Conservation (phyloP, 2,329 filamentous ascomycete species). For the Penicillium digitatum region DNA sequence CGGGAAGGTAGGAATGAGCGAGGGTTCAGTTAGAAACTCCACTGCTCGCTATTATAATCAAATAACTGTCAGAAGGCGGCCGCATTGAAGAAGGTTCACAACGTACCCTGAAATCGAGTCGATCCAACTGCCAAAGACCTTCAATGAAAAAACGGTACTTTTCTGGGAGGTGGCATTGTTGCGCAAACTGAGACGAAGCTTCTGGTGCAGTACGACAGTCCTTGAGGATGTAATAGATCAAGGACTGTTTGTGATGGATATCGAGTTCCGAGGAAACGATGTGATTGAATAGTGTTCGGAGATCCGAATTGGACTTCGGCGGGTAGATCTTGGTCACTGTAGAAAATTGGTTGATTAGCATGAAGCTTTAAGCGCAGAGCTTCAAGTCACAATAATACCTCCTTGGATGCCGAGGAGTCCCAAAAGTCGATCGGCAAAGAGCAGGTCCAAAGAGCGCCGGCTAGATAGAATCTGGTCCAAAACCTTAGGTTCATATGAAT, state of each 20-base stretch:
- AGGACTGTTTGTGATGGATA: slow-evolving; percentile 73
- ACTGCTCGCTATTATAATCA: slow-evolving; percentile 55
- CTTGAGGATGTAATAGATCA: slow-evolving; percentile 78
- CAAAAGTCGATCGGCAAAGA: slow-evolving; percentile 78
- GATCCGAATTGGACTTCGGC: slow-evolving; percentile 63
- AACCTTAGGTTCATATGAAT: slow-evolving; percentile 59
- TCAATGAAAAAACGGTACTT: slow-evolving; percentile 78
- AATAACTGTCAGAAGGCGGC: background rate
- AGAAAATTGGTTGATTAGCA: slow-evolving; percentile 9
- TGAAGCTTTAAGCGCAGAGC: slow-evolving; percentile 5
- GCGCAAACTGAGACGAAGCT: slow-evolving; percentile 57
- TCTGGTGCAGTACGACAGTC: slow-evolving; percentile 60
- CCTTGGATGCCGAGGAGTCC: slow-evolving; percentile 65
- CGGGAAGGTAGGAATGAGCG: slow-evolving; percentile 72
- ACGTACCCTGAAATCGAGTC: slow-evolving; percentile 60
- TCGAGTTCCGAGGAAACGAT: slow-evolving; percentile 63
- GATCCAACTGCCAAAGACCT: slow-evolving; percentile 77
- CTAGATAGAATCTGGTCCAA: slow-evolving; percentile 62
- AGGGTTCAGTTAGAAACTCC: slow-evolving; percentile 73
- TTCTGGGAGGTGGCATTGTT: slow-evolving; percentile 62
- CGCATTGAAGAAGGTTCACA: background rate
- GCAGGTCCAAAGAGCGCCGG: slow-evolving; percentile 62
- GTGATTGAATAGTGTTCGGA: slow-evolving; percentile 66
- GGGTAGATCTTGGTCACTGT: slow-evolving; percentile 65
- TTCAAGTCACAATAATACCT: slow-evolving; percentile 49